Conservation (phyloP, 2,329 filamentous ascomycete species). For the Cercospora janseana region DNA sequence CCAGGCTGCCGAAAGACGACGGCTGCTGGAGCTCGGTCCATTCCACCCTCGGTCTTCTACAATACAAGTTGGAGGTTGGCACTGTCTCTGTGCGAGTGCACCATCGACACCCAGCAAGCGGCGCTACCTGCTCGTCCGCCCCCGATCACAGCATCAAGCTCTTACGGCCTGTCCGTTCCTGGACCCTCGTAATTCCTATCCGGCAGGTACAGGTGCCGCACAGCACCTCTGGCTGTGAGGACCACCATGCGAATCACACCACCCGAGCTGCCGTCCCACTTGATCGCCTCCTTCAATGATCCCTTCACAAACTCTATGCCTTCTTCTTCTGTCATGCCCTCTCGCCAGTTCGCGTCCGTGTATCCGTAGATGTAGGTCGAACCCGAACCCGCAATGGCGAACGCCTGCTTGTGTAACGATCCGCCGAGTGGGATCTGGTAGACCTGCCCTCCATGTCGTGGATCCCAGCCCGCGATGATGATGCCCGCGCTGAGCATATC, state of each 20-base stretch:
- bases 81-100: too few species aligned
- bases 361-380: constrained; percentile 99
- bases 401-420: constrained; percentile 94
- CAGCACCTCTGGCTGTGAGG: constrained; percentile 81
- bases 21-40: background rate
- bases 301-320: constrained; percentile 92
- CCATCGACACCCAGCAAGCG: background rate
- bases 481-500: constrained; percentile 88
- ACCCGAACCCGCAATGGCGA: constrained; percentile 92
- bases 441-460: constrained; percentile 90
- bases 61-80: constrained; percentile 10
- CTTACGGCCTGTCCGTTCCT: constrained; percentile 47
- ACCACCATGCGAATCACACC: constrained; percentile 98
- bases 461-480: constrained; percentile 98
- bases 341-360: constrained; percentile 93
- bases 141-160: background rate
- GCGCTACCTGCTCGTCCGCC: constrained; percentile 9
- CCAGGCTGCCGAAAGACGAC: too few species aligned
- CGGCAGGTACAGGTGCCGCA: constrained; percentile 92
- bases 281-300: constrained; percentile 89
- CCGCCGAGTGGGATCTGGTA: constrained; percentile 96
- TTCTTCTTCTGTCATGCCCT: constrained; percentile 88
- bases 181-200: constrained; percentile 83
- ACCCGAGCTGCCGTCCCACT: constrained; percentile 98
- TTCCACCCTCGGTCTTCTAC: constrained; percentile 1